Conservation (phyloP, 495 filamentous ascomycete species). For the Trypethelium eluteriae region DNA sequence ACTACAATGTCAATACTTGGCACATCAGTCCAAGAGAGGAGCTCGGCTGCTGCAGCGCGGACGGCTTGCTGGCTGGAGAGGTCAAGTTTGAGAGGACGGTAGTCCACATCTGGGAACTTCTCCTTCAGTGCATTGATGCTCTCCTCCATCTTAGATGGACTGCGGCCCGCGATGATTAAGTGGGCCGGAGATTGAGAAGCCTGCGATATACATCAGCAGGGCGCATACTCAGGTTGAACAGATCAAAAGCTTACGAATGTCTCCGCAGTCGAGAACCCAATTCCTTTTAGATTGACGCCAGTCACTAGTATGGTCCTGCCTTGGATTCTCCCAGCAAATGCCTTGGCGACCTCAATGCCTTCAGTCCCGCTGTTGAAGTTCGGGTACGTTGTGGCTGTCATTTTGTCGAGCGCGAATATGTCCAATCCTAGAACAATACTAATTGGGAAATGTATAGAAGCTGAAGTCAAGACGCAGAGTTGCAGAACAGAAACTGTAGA, state of each 20-base stretch:
- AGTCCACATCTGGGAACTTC: conserved; percentile 35
- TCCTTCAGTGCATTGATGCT: conserved; percentile 34
- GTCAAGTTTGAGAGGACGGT: conserved; percentile 38
- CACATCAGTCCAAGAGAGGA: conserved; percentile 38
- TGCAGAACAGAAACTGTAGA: background rate
- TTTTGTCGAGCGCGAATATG: conserved; percentile 13
- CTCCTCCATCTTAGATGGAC: conserved; percentile 35
- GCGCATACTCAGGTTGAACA: background rate
- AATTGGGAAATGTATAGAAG: background rate
- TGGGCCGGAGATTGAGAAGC: conserved; percentile 40
- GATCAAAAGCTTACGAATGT: conserved; percentile 36
- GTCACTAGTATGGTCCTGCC: conserved; percentile 42
- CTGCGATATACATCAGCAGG: conserved; percentile 17
- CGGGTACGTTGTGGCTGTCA: conserved; percentile 34
- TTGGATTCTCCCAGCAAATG: conserved; percentile 33
- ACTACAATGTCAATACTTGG: conserved; percentile 40
- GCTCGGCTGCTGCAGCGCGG: conserved; percentile 34
- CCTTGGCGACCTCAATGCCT: conserved; percentile 37
- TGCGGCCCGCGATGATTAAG: conserved; percentile 40
- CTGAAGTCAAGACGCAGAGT: background rate
- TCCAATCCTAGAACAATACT: background rate
- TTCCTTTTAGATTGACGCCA: conserved; percentile 37
- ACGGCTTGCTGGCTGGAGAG: conserved; percentile 42
- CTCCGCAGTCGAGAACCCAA: conserved; percentile 39
- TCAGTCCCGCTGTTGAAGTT: conserved; percentile 38